Percentiles rank a stretch among this genome's conserved stretches.
phyloP scores from a whole-genome alignment of 2,329 filamentous ascomycete genomes.

The Microsporum canis region DNA sequence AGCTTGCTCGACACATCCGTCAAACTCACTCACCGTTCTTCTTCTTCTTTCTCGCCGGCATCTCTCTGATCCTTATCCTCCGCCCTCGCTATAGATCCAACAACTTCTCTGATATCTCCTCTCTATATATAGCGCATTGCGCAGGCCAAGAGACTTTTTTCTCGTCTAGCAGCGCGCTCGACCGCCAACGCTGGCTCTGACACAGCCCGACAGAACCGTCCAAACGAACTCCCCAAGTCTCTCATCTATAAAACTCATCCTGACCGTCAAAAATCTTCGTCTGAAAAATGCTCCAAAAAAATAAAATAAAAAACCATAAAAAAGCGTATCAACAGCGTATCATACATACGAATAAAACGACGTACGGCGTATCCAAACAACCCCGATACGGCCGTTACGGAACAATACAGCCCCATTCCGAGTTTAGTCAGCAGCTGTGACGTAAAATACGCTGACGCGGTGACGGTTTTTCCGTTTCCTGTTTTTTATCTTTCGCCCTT shows the following conservation, averaged over 20 bases:
- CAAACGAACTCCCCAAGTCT: background rate
- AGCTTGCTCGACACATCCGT: background rate
- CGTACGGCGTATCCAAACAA: background rate
- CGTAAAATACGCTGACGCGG: constrained; percentile 3
- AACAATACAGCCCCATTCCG: background rate
- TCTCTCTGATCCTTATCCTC: background rate
- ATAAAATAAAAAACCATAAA: background rate
- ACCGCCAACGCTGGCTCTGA: background rate
- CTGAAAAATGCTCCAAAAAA: too few relatives aligned
- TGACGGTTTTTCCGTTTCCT: constrained; percentile 9
- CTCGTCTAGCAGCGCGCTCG: background rate
- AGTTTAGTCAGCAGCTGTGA: constrained; percentile 2
- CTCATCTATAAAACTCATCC: too few relatives aligned
- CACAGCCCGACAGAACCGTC: background rate
- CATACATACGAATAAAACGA: background rate
- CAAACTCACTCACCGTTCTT: background rate
- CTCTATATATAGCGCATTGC: background rate
- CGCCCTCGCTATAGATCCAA: background rate
- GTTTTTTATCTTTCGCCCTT: constrained; percentile 11
- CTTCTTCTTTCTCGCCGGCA: background rate
- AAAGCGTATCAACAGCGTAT: background rate
- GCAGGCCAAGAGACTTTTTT: background rate
- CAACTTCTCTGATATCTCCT: background rate
- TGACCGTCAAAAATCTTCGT: too few relatives aligned
- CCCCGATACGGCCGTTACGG: background rate